phyloP scores from a whole-genome alignment of 495 filamentous ascomycete species.

The Neurospora sp. region DNA sequence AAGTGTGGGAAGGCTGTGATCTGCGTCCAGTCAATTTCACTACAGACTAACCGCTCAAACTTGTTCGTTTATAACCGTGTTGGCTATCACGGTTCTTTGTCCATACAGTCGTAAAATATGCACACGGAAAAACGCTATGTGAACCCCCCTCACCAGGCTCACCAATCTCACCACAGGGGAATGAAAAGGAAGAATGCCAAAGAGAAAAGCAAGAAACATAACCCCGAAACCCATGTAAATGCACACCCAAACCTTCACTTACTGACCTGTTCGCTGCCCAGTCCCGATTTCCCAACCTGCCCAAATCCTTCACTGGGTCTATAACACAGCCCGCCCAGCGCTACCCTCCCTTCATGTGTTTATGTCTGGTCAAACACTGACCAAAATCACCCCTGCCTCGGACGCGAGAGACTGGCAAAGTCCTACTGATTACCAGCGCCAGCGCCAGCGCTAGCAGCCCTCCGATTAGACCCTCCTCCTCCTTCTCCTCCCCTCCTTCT shows the following conservation, averaged over 20 bases:
- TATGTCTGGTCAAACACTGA: background rate
- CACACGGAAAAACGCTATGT: background rate
- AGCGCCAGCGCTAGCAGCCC: background rate
- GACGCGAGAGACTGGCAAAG: background rate
- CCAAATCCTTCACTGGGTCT: background rate
- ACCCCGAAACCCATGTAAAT: background rate
- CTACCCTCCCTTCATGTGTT: background rate
- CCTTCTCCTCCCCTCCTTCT: constrained; percentile 10
- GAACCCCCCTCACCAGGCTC: background rate
- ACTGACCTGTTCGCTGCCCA: background rate
- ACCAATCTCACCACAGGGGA: background rate
- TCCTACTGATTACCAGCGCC: background rate
- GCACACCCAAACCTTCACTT: background rate
- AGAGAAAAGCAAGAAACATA: background rate
- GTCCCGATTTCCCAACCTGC: background rate
- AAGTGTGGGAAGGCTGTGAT: background rate
- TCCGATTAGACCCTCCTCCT: background rate
- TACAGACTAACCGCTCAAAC: background rate
- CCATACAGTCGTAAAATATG: background rate
- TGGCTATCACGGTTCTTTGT: background rate
- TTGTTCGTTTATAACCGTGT: background rate
- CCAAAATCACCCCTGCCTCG: background rate
- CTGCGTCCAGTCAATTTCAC: background rate
- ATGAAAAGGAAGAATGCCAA: background rate
- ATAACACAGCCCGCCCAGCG: background rate